These are phyloP conservation scores for Clarireedia sp. DNA, from an alignment of 2,329 filamentous ascomycete genomes.

Conservation along the genomic window DNA sequence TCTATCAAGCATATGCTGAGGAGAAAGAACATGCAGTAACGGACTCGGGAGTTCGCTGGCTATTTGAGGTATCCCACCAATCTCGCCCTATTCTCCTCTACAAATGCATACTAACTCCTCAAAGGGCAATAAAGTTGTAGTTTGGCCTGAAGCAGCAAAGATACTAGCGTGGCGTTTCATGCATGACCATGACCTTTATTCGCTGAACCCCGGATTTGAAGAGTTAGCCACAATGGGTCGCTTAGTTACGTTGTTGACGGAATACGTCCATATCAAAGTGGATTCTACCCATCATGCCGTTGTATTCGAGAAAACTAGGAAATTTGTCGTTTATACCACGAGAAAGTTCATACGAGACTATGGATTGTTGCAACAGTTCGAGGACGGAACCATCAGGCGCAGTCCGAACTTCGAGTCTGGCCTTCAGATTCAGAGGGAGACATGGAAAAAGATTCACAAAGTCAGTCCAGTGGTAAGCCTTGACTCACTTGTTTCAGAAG, in stretches of 20 bases:
- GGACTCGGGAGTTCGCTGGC: neutral
- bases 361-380: neutral
- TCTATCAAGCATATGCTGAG: neutral
- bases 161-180: neutral
- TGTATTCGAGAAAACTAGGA: neutral
- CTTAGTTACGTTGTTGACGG: neutral
- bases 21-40: neutral
- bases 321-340: neutral
- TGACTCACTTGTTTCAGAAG: neutral
- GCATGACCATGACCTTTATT: neutral
- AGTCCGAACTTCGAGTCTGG: neutral
- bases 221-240: neutral
- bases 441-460: neutral
- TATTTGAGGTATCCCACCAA: neutral
- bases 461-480: neutral
- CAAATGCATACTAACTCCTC: neutral
- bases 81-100: neutral
- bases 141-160: neutral
- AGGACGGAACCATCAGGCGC: neutral
- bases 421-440: neutral
- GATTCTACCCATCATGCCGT: neutral
- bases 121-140: neutral
- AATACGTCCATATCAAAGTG: neutral
- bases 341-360: neutral
- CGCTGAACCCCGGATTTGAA: neutral